Base-by-base conservation (phyloP, 2,329 filamentous ascomycete genomes). In the Exserohilum rostratum region DNA sequence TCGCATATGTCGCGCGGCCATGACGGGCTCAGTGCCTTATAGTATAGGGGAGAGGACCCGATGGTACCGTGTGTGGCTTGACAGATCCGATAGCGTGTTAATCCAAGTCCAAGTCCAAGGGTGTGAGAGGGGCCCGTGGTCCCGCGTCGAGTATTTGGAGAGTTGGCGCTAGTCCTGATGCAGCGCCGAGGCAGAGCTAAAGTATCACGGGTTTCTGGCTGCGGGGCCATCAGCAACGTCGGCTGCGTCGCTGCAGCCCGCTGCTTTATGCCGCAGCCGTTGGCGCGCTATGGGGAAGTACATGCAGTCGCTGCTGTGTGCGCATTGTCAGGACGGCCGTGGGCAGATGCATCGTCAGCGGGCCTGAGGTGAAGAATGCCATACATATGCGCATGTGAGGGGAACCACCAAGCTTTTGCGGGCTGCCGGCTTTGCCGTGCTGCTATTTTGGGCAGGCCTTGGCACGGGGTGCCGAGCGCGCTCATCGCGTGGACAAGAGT, bases 31-130 rank as follows among this genome's bases (percentile, higher is more conserved):
- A 46, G 11, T 25, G 22, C 22, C 31, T 46, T 46, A 46, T 46
- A 46, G 43, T 18, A 13, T 34, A 25, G 10, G 31, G 43, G 20
- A 34, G 43, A 46, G 43, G 30, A 45, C 25, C 43, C 18, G 31
- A 35, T 27, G 2, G 43, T 46, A 46, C n/a, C n/a, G 18, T 18
- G 31, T 35, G 43, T 46, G 43, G 43, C 43, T 46, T 34, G 18
- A 22, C 43, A 34, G 43, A 46, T 22, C 31, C 18, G 43, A 46
- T 25, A 45, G 42, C 18, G 42, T 33, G 29, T 22, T n/a, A 2
- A 18, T 34, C 20, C 30, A 34, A 11, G 33, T 27, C 13, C 25
- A 25, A 25, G 22, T 45, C 30, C 31, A 34, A 25, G 42, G 29
- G 7, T 22, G 43, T 25, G 17, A 33, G 13, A 25, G 30, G 30